Evolutionary conservation across 2,329 filamentous ascomycete genomes (phyloP), one percentile per base, ranked within the genome.

Genomic region (Aspergillus ochraceoroseus): DNA sequence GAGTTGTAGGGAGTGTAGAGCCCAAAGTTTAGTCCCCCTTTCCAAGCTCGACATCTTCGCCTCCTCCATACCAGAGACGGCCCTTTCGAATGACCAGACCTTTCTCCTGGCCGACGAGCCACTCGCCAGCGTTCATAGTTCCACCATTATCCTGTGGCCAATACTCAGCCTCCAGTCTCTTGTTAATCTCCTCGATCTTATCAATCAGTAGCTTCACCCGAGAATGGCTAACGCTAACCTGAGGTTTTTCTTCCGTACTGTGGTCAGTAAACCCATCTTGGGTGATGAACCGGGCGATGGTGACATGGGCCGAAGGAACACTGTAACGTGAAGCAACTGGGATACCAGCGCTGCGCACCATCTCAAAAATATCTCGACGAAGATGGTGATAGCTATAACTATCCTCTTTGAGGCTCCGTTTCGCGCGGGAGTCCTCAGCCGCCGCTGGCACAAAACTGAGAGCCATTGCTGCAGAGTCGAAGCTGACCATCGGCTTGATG

Each of bases 331-430:
- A 87, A 20, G 75, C 82, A 22, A 94, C 74, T 7, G 75, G 68
- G 8, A 89, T 71, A 2, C 83, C 84, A 0, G 79, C 73, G 2
- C 68, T 68, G 20, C 71, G 68, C 3, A 77, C 76, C 29, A 80
- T 68, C 26, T 76, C 71, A 60, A 82, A 90, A 2, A 92, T 59
- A 57, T 94, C 87, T 2, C 83, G 76, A 2, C 89, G 80, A 2
- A 95, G 77, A 61, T 95, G 89, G 59, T 95, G 89, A 59, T 95
- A 95, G 0, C 83, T 88, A 65, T 87, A 94, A 1, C 56, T 53
- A n/a, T n/a, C n/a, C n/a, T n/a, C n/a, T n/a, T n/a, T n/a, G n/a
- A n/a, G n/a, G n/a, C n/a, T n/a, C n/a, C n/a, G n/a, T n/a, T n/a
- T n/a, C n/a, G n/a, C n/a, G 7, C 54, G 46, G 11, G 62, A 48